phyloP scores from a whole-genome alignment of 1,284 basidiomycete genomes.

The Papiliotrema nemorosa region DNA sequence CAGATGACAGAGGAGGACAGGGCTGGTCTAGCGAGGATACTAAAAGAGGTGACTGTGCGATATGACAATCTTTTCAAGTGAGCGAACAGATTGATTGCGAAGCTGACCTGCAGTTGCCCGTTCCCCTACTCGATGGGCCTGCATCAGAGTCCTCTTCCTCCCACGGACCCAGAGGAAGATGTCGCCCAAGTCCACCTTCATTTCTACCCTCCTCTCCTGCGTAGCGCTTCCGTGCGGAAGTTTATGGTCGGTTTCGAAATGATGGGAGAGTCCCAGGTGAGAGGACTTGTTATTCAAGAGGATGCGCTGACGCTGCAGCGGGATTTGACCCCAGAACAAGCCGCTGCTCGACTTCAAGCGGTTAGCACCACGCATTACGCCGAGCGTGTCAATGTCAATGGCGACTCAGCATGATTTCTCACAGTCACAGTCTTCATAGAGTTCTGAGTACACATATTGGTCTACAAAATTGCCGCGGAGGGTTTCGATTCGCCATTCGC shows the following conservation, averaged over 20 bases:
- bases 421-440: too few relatives aligned
- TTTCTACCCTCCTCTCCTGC: constrained; percentile 80
- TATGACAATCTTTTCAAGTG: constrained; percentile 80
- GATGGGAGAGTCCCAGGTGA: constrained; percentile 76
- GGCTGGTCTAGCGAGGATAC: constrained; percentile 61
- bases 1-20: constrained; percentile 64
- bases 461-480: too few relatives aligned
- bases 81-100: constrained; percentile 3
- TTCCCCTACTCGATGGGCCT: constrained; percentile 98
- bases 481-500: too few relatives aligned
- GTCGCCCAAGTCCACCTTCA: constrained; percentile 83
- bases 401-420: too few relatives aligned
- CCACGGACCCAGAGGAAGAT: constrained; percentile 15
- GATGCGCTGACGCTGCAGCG: constrained; percentile 50
- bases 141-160: constrained; percentile 70
- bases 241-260: constrained; percentile 94
- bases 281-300: constrained; percentile 5
- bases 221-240: constrained; percentile 79
- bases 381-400: constrained; percentile 24
- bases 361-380: constrained; percentile 58
- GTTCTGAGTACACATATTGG: too few relatives aligned
- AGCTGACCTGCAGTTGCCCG: constrained; percentile 53
- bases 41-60: constrained; percentile 64
- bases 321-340: constrained; percentile 87
- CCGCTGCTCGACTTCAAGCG: constrained; percentile 63